Percentiles rank a stretch among this genome's conserved stretches.
Evolutionary conservation across 192 early-diverging fungal genomes (phyloP).

Genomic region (Entomortierella parvispora): DNA sequence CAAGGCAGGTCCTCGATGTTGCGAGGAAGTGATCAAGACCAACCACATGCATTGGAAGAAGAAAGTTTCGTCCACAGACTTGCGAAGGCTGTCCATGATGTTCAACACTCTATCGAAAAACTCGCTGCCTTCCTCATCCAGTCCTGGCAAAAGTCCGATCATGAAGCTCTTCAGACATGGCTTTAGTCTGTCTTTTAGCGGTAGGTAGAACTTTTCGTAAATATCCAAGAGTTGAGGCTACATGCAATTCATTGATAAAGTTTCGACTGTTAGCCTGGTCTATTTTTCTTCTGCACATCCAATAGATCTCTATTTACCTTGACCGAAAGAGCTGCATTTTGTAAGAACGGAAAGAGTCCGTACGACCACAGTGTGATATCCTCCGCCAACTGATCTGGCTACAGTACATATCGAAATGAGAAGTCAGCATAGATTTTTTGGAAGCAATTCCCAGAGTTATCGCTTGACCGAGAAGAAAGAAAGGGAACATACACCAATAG

Average conservation of each 20-base stretch:
- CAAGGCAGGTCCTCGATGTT: conserved; percentile 75
- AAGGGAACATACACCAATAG: conserved; percentile 66
- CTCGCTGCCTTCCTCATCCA: conserved; percentile 93
- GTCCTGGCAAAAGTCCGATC: conserved; percentile 80
- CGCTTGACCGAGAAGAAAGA: conserved; percentile 14
- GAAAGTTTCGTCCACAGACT: conserved; percentile 75
- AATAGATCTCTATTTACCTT: conserved; percentile 68
- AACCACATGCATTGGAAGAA: conserved; percentile 90
- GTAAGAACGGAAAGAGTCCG: conserved; percentile 92
- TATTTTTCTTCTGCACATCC: no score
- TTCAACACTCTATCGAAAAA: conserved; percentile 76
- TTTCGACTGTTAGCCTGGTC: no score
- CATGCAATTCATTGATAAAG: not conserved
- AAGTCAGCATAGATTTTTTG: no score
- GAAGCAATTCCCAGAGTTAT: no score
- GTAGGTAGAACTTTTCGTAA: conserved; percentile 80
- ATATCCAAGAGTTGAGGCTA: conserved; percentile 84
- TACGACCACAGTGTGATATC: conserved; percentile 89
- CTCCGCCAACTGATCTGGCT: conserved; percentile 76
- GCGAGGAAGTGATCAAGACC: conserved; percentile 73
- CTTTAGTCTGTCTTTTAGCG: conserved; percentile 73
- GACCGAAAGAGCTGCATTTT: conserved; percentile 81
- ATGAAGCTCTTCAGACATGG: conserved; percentile 83
- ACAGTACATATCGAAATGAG: no score
- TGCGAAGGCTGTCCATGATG: conserved; percentile 66